Conservation (phyloP, 2,329 filamentous ascomycete species). For the Alternaria burnsii region DNA sequence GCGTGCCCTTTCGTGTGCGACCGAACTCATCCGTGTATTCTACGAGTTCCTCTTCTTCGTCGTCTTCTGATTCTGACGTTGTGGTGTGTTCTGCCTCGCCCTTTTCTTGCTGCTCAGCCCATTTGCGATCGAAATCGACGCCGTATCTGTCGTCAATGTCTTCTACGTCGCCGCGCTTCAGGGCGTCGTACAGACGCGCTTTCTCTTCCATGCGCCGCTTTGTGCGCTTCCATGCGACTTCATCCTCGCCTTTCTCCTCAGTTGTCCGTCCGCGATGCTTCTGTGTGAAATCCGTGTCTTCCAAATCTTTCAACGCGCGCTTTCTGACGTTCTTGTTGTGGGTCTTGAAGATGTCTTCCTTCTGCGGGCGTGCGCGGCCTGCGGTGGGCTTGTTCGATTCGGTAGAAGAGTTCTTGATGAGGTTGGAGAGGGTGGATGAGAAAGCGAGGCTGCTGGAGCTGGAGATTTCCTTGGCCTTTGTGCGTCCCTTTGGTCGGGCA, state of each 20-base stretch:
- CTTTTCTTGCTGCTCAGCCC: slow-evolving; percentile 73
- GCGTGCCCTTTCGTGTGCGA: slow-evolving; percentile 76
- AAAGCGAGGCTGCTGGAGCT: slow-evolving; percentile 81
- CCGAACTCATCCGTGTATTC: slow-evolving; percentile 95
- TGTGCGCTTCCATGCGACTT: slow-evolving; percentile 68
- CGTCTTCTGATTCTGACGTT: slow-evolving; percentile 42
- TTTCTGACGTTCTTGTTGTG: slow-evolving; percentile 71
- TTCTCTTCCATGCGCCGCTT: slow-evolving; percentile 90
- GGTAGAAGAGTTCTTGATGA: slow-evolving; percentile 67
- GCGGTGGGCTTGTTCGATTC: slow-evolving; percentile 54
- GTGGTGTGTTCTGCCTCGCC: slow-evolving; percentile 55
- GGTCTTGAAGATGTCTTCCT: slow-evolving; percentile 73
- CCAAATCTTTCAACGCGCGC: slow-evolving; percentile 68
- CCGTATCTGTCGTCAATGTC: slow-evolving; percentile 70
- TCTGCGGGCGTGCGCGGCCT: slow-evolving; percentile 66
- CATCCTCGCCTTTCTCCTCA: slow-evolving; percentile 63
- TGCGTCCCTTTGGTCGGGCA: slow-evolving; percentile 67
- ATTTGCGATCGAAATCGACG: slow-evolving; percentile 96
- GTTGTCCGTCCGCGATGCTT: slow-evolving; percentile 68
- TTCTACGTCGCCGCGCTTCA: slow-evolving; percentile 84
- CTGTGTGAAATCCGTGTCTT: slow-evolving; percentile 65
- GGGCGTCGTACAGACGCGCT: slow-evolving; percentile 82
- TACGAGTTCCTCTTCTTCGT: slow-evolving; percentile 69
- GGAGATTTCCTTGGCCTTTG: slow-evolving; percentile 69
- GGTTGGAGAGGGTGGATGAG: slow-evolving; percentile 82